A percentile compares a stretch with the other conserved stretches of the same genome.
phyloP scores from a whole-genome alignment of 2,329 filamentous ascomycete species.

The Aspergillus pseudoglaucus region DNA sequence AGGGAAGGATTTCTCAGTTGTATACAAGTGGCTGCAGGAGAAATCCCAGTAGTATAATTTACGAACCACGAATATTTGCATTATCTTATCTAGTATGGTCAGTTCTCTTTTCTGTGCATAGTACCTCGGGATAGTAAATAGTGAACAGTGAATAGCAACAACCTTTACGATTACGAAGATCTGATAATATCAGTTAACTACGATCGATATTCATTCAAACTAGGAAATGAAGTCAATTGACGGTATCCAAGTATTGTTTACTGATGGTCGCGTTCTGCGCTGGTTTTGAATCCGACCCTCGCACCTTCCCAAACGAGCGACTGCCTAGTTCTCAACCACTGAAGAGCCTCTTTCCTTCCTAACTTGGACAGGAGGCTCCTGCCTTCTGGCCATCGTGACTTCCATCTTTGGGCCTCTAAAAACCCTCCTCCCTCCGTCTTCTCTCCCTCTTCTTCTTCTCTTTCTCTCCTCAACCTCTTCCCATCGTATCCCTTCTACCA shows the following conservation, averaged over 20 bases:
- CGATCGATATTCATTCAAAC: no score
- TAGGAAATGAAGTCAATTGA: no score
- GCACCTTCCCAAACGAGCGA: not conserved
- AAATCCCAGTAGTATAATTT: slow-evolving; percentile 25
- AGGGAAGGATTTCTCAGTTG: slow-evolving; percentile 73
- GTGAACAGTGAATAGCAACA: no score
- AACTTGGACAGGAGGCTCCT: not conserved
- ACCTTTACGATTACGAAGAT: no score
- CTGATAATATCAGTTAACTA: no score
- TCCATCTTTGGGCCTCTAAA: not conserved
- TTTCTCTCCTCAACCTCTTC: slow-evolving; percentile 1
- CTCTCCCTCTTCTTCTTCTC: slow-evolving; percentile 1
- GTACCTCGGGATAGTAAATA: not conserved
- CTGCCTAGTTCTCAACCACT: not conserved
- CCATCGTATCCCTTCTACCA: slow-evolving; percentile 1
- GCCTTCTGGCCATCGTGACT: not conserved
- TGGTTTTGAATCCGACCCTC: not conserved
- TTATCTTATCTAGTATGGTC: not conserved
- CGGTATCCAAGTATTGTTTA: no score
- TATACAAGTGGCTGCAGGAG: slow-evolving; percentile 61
- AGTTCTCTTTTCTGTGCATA: not conserved
- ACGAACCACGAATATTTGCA: not conserved
- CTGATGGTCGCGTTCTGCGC: no score
- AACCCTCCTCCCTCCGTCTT: not conserved
- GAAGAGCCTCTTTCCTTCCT: not conserved